Base-by-base conservation (phyloP, 768 basidiomycete genomes). In the Kwoniella dendrophila region DNA sequence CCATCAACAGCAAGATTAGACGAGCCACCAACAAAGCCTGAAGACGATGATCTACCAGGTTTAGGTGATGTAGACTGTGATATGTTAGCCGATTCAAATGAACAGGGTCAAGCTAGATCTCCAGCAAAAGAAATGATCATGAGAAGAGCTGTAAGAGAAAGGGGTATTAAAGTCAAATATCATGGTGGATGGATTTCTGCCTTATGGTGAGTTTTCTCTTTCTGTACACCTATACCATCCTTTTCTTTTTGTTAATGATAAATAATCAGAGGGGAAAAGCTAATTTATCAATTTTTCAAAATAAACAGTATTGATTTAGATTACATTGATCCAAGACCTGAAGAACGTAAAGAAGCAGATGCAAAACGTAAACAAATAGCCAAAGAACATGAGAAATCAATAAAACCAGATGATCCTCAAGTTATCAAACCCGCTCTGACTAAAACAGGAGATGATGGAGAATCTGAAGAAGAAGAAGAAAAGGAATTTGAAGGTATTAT, bases 21-120 rank as follows among this genome's bases (percentile, higher is more conserved):
- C 34, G 73, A 72, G 30, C 68, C 68, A 11, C 43, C 22, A 0
- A 27, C 32, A 12, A 59, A 62, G 43, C 69, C 70, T 10, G 22
- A 54, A 10, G 71, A 74, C 41, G 68, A 66, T 20, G 58, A 62
- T 14, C 53, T 55, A 36, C 45, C 49, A 3, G 73, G 75, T 20
- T 36, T 74, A 27, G 75, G 75, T 12, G 73, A 77, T 58, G 68
- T 74, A 12, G 75, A 77, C 49, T 73, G 68, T 51, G 75, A 77
- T 61, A 77, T 77, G 75, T 51, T 77, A 27, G 70, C 73, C 14
- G 75, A 77, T 66, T 71, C 73, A 24, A 69, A 74, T 53, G 71
- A 74, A 44, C 27, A 68, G 10, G 75, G 75, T 1, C 24, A 41
- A 27, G 73, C 75, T 0, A 53, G 75, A 51, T 41, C 59, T 0